These are phyloP conservation scores for Pestalotiopsis sp. DNA, from an alignment of 2,329 filamentous ascomycete species.

Conservation along the genomic window DNA sequence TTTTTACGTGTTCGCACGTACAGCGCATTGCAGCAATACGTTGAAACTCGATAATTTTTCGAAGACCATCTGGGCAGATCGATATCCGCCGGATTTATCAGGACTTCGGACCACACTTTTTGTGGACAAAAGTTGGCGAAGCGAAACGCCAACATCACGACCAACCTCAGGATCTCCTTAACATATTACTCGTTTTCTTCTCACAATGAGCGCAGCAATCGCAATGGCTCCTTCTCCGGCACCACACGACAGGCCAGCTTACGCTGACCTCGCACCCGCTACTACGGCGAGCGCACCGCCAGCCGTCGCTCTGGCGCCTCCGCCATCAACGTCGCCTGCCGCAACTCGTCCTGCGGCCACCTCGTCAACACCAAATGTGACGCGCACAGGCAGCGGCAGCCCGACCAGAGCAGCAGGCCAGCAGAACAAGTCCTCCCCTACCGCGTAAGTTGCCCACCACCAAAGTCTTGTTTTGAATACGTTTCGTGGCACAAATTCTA, in stretches of 20 bases:
- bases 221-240: constrained; percentile 71
- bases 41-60: background rate
- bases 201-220: constrained; percentile 68
- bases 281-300: constrained; percentile 31
- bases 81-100: background rate
- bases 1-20: background rate
- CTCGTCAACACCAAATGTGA: constrained; percentile 45
- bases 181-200: constrained; percentile 18
- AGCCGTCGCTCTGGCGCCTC: constrained; percentile 34
- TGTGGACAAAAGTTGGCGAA: constrained; percentile 24
- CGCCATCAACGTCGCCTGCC: constrained; percentile 43
- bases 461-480: background rate
- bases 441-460: constrained; percentile 53
- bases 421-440: constrained; percentile 56
- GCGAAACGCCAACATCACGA: constrained; percentile 24
- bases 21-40: background rate
- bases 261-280: constrained; percentile 52
- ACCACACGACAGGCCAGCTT: constrained; percentile 66
- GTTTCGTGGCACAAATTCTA: constrained; percentile 26
- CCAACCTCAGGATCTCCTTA: constrained; percentile 18
- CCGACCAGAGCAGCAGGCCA: constrained; percentile 44
- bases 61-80: background rate
- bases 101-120: background rate
- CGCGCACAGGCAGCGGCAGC: constrained; percentile 56
- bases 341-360: constrained; percentile 44